Base-by-base conservation (phyloP, 2,329 filamentous ascomycete genomes). In the Penicillium sp. region DNA sequence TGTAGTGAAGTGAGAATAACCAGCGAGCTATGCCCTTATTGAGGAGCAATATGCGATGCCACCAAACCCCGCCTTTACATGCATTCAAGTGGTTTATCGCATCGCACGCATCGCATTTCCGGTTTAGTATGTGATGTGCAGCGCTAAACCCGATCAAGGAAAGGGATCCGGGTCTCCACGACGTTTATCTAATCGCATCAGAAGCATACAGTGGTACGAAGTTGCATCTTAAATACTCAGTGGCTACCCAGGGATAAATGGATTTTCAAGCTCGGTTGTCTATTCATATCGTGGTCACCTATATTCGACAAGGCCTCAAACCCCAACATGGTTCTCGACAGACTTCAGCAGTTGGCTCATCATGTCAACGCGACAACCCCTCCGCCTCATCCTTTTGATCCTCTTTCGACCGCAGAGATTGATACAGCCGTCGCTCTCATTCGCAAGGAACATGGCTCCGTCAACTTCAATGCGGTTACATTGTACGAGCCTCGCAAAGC, bases 401-500 rank as follows among this genome's bases (percentile, higher is more conserved):
- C 92, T 53, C 85, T 96, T 46, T 84, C 83, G 10, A 80, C 83
- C 10, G 75, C 80, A 2, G 92, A 96, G 75, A 96, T 96, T 65
- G 87, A 89, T 66, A 77, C 83, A 21, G 86, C 87, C 7, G 88
- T 92, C 50, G 77, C 83, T 1, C 79, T 91, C 31, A 81, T 96
- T 62, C 87, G 86, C 60, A 85, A 88, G 66, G 82, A 88, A 58
- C 82, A 96, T 72, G 81, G 85, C 56, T 81, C 88, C 49, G 82
- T 96, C 58, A 86, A 87, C 74, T 96, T 93, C 84, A 95, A 96
- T 79, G 90, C 92, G 2, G 88, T 96, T 55, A 90, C 91, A 2
- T 80, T 96, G 27, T 88, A 87, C 67, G 92, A 96, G 80, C 92
- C 92, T 49, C 88, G 88, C 62, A 96, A 96, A 81, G 86, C 83